These are phyloP conservation scores for Hypomyces perniciosus DNA, from an alignment of 2,329 filamentous ascomycete species.

Conservation along the genomic window DNA sequence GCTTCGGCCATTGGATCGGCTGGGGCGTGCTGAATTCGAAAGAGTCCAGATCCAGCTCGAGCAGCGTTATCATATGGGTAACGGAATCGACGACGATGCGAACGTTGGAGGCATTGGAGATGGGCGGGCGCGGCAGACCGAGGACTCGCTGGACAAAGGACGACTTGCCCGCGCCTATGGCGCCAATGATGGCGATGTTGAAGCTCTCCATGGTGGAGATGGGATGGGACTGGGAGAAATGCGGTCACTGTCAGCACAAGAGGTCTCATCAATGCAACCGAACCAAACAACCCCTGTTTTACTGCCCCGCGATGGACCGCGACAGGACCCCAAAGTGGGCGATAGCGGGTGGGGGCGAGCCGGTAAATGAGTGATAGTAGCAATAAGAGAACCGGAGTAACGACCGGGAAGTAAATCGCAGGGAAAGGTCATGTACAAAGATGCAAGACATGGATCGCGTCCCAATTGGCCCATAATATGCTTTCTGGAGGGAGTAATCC, in stretches of 20 bases:
- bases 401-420: background rate
- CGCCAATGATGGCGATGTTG: constrained; percentile 62
- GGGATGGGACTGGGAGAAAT: constrained; percentile 22
- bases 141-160: constrained; percentile 60
- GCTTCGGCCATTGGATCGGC: constrained; percentile 60
- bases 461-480: background rate
- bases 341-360: constrained; percentile 18
- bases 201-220: constrained; percentile 49
- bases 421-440: background rate
- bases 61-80: constrained; percentile 52
- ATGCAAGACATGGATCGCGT: background rate
- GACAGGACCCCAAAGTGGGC: constrained; percentile 13
- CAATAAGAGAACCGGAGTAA: background rate
- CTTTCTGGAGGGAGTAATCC: too few relatives aligned
- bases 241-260: constrained; percentile 20
- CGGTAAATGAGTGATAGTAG: constrained; percentile 3
- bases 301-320: constrained; percentile 12
- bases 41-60: constrained; percentile 61
- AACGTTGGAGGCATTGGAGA: constrained; percentile 48
- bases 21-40: constrained; percentile 54
- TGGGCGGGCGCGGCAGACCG: constrained; percentile 47
- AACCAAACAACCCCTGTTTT: constrained; percentile 20
- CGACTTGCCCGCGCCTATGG: constrained; percentile 61
- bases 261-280: constrained; percentile 13
- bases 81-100: constrained; percentile 54